These are phyloP conservation scores for Ophiostoma angusticollis DNA, from an alignment of 2,329 filamentous ascomycete species.

Conservation along the genomic window DNA sequence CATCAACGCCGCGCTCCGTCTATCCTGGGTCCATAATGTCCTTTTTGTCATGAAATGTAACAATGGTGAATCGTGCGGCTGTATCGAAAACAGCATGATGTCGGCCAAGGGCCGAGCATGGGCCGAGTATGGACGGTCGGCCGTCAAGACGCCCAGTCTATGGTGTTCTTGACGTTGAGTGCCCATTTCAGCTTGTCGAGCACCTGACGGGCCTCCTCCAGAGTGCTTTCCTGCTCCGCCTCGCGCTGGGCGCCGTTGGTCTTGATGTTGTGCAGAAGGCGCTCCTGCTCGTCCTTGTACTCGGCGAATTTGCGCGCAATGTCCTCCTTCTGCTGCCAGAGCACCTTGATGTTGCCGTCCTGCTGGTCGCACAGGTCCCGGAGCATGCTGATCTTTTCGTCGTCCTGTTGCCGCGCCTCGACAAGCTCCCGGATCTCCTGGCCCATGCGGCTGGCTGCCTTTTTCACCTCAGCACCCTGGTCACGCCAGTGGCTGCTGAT, in stretches of 20 bases:
- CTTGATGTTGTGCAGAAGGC: conserved; percentile 47
- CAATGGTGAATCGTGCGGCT: no score
- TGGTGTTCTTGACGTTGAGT: conserved; percentile 51
- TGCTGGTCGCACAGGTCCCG: conserved; percentile 62
- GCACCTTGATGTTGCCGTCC: conserved; percentile 50
- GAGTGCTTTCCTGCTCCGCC: conserved; percentile 43
- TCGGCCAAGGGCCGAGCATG: no score
- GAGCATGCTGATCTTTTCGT: conserved; percentile 50
- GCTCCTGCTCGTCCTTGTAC: conserved; percentile 53
- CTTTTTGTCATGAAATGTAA: conserved; percentile 6
- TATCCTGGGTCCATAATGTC: conserved; percentile 6
- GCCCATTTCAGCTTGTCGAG: conserved; percentile 62
- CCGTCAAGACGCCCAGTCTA: conserved; percentile 42
- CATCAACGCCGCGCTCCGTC: conserved; percentile 10
- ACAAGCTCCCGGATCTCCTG: conserved; percentile 42
- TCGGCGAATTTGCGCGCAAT: conserved; percentile 47
- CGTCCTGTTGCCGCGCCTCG: conserved; percentile 44
- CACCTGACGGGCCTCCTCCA: conserved; percentile 47
- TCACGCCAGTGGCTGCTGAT: conserved; percentile 55
- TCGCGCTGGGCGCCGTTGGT: conserved; percentile 43
- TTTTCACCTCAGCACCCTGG: conserved; percentile 48
- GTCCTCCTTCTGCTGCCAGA: conserved; percentile 47
- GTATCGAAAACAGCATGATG: no score
- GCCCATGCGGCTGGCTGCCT: conserved; percentile 35
- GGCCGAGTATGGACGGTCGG: no score